A percentile compares a stretch with the other conserved stretches of the same genome.
These are phyloP conservation scores for Cryptosporidium meleagridis DNA, from an alignment of 169 alveolate genomes.

Conservation along the genomic window DNA sequence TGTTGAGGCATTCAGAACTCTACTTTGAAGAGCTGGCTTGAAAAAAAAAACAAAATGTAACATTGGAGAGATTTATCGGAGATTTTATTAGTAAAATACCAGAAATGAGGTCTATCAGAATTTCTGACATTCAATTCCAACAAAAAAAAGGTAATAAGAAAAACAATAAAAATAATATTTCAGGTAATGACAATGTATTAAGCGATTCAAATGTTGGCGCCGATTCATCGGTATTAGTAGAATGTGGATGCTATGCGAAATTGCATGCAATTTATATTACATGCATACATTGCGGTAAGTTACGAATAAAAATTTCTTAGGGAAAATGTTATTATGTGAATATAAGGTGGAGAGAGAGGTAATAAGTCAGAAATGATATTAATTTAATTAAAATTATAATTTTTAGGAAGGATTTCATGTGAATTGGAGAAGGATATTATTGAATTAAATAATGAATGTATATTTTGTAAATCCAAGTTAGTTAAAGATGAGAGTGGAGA, in stretches of 20 bases:
- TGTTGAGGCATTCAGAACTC: background rate
- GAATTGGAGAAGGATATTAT: conserved; percentile 10
- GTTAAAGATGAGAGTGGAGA: background rate
- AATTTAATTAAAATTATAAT: background rate
- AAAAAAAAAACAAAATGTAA: background rate
- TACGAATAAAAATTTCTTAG: background rate
- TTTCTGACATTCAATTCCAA: conserved; percentile 35
- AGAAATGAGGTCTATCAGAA: conserved; percentile 25
- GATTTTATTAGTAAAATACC: no score
- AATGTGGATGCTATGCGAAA: conserved; percentile 69
- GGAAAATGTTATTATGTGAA: no score
- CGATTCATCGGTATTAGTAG: background rate
- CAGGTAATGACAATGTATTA: background rate
- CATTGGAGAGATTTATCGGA: background rate
- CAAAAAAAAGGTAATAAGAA: conserved; percentile 12
- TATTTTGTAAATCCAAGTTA: conserved; percentile 4
- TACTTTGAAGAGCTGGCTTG: background rate
- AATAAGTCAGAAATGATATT: no score
- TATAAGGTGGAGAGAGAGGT: background rate
- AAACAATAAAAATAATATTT: background rate
- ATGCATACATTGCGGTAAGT: conserved; percentile 68
- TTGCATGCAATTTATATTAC: conserved; percentile 33
- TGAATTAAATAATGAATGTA: background rate
- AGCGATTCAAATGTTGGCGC: background rate
- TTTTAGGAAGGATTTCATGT: conserved; percentile 48